A percentile compares a stretch with the other conserved stretches of the same genome.
Conservation (phyloP, 306 rosid genomes). For the Elaeagnus macrophylla region DNA sequence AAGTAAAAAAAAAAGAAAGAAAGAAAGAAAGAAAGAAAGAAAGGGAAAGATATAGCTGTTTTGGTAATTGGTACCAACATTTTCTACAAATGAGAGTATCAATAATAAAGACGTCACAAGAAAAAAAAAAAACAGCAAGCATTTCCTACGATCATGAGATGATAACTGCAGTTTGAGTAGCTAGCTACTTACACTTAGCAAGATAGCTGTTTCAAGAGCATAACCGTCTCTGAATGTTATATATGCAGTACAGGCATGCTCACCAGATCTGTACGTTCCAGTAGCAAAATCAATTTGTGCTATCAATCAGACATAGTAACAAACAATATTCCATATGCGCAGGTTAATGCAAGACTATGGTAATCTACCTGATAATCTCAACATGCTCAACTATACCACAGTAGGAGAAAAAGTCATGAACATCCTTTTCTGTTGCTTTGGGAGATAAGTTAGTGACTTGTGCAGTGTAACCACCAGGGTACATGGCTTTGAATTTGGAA, state of each 20-base stretch:
- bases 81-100: no score
- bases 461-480: slow-evolving; percentile 59
- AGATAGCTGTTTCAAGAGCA: slow-evolving; percentile 80
- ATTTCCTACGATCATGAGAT: no score
- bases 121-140: no score
- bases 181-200: slow-evolving; percentile 62
- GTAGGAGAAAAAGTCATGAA: slow-evolving; percentile 55
- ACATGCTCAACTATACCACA: slow-evolving; percentile 71
- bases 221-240: slow-evolving; percentile 81
- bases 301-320: slow-evolving; percentile 5
- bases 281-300: background rate
- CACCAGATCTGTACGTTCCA: slow-evolving; percentile 42
- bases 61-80: no score
- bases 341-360: background rate
- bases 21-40: no score
- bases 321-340: background rate
- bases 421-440: slow-evolving; percentile 61
- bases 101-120: no score
- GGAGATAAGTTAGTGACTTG: slow-evolving; percentile 74
- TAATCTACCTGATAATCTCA: slow-evolving; percentile 62
- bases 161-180: background rate
- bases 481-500: slow-evolving; percentile 31
- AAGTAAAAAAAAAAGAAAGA: slow-evolving; percentile 16
- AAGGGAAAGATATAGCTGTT: no score
- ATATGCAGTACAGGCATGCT: slow-evolving; percentile 53